Evolutionary conservation across 108 stramenopile species (phyloP), one percentile per base, ranked within the genome.

Genomic region (Nannochloropsis salina): DNA sequence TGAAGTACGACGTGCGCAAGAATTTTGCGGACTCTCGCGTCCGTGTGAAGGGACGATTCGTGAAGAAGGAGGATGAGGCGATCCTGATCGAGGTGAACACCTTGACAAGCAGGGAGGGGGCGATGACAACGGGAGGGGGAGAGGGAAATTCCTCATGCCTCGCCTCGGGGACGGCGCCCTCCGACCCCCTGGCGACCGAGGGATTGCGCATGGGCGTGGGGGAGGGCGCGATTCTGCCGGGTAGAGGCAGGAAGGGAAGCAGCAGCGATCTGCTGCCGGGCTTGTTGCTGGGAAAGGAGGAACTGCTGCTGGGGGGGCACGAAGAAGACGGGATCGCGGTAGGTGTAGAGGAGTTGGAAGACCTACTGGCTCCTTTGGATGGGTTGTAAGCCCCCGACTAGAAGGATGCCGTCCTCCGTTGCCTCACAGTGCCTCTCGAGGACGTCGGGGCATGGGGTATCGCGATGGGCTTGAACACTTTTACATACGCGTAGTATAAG

Each of bases 1-100:
- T 99, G 31, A 97, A 98, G 90, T 99, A 99, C 90, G 97, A 97
- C 87, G 96, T 97, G 9, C 91, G 98, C n/a, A 98, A 99, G 89
- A 97, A 96, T 85, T 97, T 99, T 90, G 98, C 98, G 10, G 97
- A 98, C 89, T 95, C 95, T 85, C 92, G 98, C 79, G 84, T 97
- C 84, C 93, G 98, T 11, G 97, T 98, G 43, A 98, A 97, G 92
- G 98, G 97, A 5, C 93, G 97, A 9, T 99, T 99, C 90, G 97
- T 99, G 82, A 97, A 96, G 90, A 99, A 99, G 88, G 97, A 99
- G 87, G 98, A 99, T 86, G 98, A 99, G 90, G 90, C 97, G 80
- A 87, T 99, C 21, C 85, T 88, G 51, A 81, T 83, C 44, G 85
- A 88, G 85, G 88, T 88, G 9, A 88, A 44, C 20, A 82, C 42